Percentiles rank a stretch among this genome's conserved stretches.
phyloP scores from a whole-genome alignment of 306 rosid species.

The Fragaria ananassa region DNA sequence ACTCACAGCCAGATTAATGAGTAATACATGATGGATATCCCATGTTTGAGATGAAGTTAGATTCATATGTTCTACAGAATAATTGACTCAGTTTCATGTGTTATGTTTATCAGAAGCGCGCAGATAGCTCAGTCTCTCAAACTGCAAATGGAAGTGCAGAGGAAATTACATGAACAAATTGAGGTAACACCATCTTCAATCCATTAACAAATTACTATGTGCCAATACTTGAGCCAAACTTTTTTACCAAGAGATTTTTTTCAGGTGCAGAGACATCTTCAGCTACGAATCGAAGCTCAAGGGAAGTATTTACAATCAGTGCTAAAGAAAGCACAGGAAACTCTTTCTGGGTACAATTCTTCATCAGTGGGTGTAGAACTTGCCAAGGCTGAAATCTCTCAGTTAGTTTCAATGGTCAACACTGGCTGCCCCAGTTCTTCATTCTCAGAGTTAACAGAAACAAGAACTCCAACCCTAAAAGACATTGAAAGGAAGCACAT shows the following conservation, averaged over 20 bases:
- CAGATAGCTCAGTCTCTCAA: constrained; percentile 76
- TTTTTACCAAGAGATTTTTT: constrained; percentile 10
- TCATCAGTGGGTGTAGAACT: constrained; percentile 58
- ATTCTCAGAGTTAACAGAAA: constrained; percentile 69
- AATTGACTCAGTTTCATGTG: constrained; percentile 29
- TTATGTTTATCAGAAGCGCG: constrained; percentile 45
- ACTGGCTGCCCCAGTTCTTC: constrained; percentile 62
- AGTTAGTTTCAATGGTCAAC: constrained; percentile 64
- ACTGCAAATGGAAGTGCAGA: constrained; percentile 83
- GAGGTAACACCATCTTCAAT: constrained; percentile 47
- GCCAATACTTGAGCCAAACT: not conserved
- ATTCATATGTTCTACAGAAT: constrained; percentile 21
- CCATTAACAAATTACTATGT: not conserved
- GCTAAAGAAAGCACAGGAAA: constrained; percentile 72
- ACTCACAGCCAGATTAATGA: constrained; percentile 44
- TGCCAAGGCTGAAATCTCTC: constrained; percentile 79
- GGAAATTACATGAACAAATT: constrained; percentile 72
- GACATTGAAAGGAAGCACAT: constrained; percentile 40
- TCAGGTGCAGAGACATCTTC: constrained; percentile 89
- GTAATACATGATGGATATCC: constrained; percentile 52
- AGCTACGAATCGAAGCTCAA: constrained; percentile 89
- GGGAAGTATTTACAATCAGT: constrained; percentile 90
- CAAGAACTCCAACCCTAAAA: constrained; percentile 37
- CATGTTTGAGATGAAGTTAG: constrained; percentile 17
- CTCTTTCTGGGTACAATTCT: constrained; percentile 61